Base-by-base conservation (phyloP, 352 stramenopile species). In the Thraustochytrium striatum region DNA sequence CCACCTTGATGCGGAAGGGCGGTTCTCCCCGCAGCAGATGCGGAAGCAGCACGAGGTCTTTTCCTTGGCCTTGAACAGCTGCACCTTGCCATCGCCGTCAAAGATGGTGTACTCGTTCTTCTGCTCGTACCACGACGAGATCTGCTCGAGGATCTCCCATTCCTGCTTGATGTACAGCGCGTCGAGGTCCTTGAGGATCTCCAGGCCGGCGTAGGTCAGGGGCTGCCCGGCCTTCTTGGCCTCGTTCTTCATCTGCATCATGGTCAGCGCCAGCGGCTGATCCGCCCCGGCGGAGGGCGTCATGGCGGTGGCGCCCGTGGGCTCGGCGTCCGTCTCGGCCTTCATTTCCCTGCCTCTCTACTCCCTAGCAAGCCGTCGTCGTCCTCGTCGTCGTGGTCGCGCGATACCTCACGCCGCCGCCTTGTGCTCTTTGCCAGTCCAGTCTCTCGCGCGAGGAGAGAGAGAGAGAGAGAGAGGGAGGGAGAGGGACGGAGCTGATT, bases 1-100 rank as follows among this genome's bases (percentile, higher is more conserved):
- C 57, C n/a, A 80, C 55, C 33, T 80, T 70, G 70, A 80, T 32
- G 39, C 70, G 55, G 38, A 80, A 80, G 21, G 55, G 55, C 70
- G 55, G 70, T 80, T 80, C 38, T 80, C 70, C 21, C 70, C 70
- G 36, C 70, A 80, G 70, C 70, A 80, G 13, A 80, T 21, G 32
- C 70, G 55, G 41, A 35, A 72, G 58, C 70, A 80, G 70, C 70
- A 80, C 11, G 25, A 38, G 33, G 70, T 80, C 55, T 69, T 80
- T 25, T 80, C 70, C 50, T 80, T 70, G 30, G 53, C 53, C 21
- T 28, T 16, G 58, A 80, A 80, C 5, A 80, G 58, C 70, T 80
- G 55, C 13, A 80, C 55, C 55, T 69, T 70, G 55, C 70, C 70
- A 28, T 80, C 70, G 25, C 57, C 41, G 55, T 70, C 70, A 35